These are phyloP conservation scores for Rhizophagus clarus DNA, from an alignment of 192 early-diverging fungal genomes.

Conservation along the genomic window DNA sequence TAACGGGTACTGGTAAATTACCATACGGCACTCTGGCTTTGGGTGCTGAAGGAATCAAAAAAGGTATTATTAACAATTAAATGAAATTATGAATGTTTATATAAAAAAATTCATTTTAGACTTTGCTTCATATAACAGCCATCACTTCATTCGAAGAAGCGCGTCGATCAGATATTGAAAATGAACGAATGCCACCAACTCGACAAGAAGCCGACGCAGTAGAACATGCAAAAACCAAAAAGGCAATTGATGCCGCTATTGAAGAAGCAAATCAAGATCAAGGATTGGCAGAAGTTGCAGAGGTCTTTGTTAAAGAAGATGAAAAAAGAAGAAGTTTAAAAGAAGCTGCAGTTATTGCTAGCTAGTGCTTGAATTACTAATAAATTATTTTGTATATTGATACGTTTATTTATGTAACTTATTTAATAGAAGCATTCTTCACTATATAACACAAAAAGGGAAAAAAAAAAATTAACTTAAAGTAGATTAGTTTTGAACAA, in stretches of 20 bases:
- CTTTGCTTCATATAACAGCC: conserved; percentile 43
- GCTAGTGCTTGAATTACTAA: not conserved
- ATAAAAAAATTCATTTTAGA: not conserved
- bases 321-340: conserved; percentile 33
- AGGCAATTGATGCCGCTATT: conserved; percentile 39
- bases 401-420: not conserved
- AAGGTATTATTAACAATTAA: conserved; percentile 50
- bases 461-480: no score
- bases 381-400: conserved; percentile 17
- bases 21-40: conserved; percentile 86
- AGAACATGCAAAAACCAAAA: conserved; percentile 34
- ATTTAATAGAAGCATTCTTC: conserved; percentile 6
- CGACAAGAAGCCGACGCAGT: conserved; percentile 43
- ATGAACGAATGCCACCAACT: conserved; percentile 88
- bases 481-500: no score
- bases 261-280: conserved; percentile 26
- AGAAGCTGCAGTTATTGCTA: conserved; percentile 4
- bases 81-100: not conserved
- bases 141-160: conserved; percentile 94
- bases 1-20: conserved; percentile 81
- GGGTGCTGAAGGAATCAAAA: conserved; percentile 91
- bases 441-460: not conserved
- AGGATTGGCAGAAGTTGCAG: conserved; percentile 22
- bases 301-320: conserved; percentile 30
- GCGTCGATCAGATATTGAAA: conserved; percentile 85